phyloP scores from a whole-genome alignment of 164 flowering plant species.

The Aristolochia fimbriata region DNA sequence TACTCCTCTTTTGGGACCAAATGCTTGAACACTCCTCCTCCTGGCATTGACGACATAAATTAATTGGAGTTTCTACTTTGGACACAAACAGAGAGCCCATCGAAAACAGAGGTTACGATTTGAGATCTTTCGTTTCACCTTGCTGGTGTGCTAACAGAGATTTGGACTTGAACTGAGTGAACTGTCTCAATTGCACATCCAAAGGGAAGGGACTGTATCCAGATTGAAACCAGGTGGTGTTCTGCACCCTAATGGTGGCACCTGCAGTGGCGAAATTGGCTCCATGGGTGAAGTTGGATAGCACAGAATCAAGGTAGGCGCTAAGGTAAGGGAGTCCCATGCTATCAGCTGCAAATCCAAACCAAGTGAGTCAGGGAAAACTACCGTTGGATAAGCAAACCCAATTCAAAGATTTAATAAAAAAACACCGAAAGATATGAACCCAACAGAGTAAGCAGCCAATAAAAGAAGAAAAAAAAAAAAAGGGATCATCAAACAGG shows the following conservation, averaged over 20 bases:
- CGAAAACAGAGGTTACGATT: background rate
- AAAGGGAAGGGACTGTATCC: constrained; percentile 63
- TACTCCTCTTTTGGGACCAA: constrained; percentile 30
- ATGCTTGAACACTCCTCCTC: constrained; percentile 17
- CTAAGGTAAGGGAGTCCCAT: constrained; percentile 37
- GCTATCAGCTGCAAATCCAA: constrained; percentile 29
- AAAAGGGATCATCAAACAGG: background rate
- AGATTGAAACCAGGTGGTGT: constrained; percentile 28
- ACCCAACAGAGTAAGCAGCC: background rate
- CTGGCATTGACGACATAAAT: background rate
- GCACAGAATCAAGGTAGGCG: constrained; percentile 47
- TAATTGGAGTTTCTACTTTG: background rate
- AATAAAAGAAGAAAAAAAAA: background rate
- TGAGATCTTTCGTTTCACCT: constrained; percentile 12
- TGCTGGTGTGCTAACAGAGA: constrained; percentile 17
- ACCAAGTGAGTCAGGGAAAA: background rate
- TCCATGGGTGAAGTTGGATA: constrained; percentile 56
- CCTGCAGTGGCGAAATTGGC: constrained; percentile 44
- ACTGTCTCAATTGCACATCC: constrained; percentile 36
- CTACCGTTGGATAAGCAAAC: background rate
- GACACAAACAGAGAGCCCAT: background rate
- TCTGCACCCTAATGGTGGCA: constrained; percentile 40
- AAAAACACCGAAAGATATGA: background rate
- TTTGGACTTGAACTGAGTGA: constrained; percentile 27
- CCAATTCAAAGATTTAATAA: too few relatives aligned